Conservation (phyloP, 2,329 filamentous ascomycete species). For the Magnaporthiopsis incrustans region DNA sequence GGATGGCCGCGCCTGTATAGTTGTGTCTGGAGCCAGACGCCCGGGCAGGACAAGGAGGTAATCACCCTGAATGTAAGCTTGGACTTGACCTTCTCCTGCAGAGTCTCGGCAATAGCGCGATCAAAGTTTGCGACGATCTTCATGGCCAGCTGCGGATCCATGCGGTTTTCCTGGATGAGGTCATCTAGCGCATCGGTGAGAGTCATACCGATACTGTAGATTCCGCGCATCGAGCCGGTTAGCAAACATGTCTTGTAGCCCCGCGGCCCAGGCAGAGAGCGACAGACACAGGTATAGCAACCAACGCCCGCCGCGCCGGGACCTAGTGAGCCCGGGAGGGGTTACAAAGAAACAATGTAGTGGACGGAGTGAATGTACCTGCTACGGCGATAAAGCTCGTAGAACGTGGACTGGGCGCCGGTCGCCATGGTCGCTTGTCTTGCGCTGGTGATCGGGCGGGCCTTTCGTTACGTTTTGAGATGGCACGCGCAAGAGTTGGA, state of each 20-base stretch:
- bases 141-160: conserved; percentile 97
- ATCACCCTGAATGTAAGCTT: conserved; percentile 89
- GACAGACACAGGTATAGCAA: neutral
- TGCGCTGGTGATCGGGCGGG: neutral
- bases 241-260: neutral
- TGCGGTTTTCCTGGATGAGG: conserved; percentile 86
- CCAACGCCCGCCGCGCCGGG: neutral
- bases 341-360: conserved; percentile 16
- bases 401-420: conserved; percentile 47
- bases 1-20: neutral
- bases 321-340: conserved; percentile 8
- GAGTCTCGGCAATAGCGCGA: conserved; percentile 80
- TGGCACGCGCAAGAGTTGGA: neutral
- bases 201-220: conserved; percentile 75
- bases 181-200: conserved; percentile 96
- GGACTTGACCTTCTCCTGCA: conserved; percentile 87
- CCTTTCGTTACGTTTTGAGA: neutral
- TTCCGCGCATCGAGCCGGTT: conserved; percentile 4
- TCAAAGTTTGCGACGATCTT: conserved; percentile 97
- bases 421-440: conserved; percentile 17
- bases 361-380: conserved; percentile 55
- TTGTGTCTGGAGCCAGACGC: neutral
- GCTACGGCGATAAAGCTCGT: conserved; percentile 97
- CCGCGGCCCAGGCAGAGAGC: neutral
- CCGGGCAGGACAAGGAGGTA: conserved; percentile 5